Conservation (phyloP, 371 early-diverging fungal species). For the Mortierella sp. region DNA sequence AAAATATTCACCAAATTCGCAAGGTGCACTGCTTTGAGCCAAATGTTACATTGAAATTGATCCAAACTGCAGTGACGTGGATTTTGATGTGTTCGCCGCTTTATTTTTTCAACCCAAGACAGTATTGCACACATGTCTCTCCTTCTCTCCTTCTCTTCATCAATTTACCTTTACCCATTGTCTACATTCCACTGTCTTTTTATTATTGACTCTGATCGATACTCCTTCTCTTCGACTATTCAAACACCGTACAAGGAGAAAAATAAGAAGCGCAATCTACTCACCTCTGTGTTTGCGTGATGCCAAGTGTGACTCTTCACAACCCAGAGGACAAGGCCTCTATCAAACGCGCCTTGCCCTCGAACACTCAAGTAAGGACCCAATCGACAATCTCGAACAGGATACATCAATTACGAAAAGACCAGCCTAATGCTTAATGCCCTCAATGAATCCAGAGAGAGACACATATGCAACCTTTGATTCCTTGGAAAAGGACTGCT, state of each 20-base stretch:
- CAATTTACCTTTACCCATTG: neutral
- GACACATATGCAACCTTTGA: too few species aligned
- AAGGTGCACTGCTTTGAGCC: too few species aligned
- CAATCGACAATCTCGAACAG: neutral
- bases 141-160: neutral
- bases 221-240: neutral
- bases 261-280: constrained; percentile 47
- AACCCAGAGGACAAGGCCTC: constrained; percentile 70
- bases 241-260: neutral
- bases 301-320: constrained; percentile 69
- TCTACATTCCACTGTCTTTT: constrained; percentile 2
- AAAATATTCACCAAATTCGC: too few species aligned
- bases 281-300: constrained; percentile 54
- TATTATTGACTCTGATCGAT: neutral
- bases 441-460: neutral
- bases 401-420: too few species aligned
- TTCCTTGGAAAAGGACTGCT: neutral
- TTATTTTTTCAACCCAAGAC: neutral
- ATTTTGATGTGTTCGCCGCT: too few species aligned
- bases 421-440: too few species aligned
- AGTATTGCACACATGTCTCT: neutral
- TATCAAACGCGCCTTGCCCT: constrained; percentile 68
- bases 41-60: too few species aligned
- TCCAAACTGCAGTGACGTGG: too few species aligned
- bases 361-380: constrained; percentile 42